phyloP scores from a whole-genome alignment of 768 basidiomycete genomes.

The Clathrus columnatus region DNA sequence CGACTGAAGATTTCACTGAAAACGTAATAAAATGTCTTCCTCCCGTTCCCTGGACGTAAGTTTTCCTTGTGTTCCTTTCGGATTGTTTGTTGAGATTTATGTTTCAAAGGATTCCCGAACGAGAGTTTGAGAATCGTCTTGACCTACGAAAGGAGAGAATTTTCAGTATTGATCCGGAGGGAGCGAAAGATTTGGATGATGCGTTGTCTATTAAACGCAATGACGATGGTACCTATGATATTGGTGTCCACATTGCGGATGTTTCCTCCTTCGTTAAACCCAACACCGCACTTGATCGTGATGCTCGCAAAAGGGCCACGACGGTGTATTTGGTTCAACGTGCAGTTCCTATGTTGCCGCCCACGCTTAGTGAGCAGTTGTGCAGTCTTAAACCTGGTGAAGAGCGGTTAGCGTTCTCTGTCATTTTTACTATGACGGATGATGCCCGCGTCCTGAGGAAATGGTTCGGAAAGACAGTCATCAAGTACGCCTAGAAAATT shows the following conservation, averaged over 20 bases:
- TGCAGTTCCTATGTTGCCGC: constrained; percentile 94
- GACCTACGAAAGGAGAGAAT: constrained; percentile 79
- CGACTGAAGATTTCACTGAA: constrained; percentile 93
- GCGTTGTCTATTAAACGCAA: constrained; percentile 83
- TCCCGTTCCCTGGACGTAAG: constrained; percentile 89
- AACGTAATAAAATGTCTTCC: constrained; percentile 93
- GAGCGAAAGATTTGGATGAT: constrained; percentile 91
- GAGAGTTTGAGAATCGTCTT: constrained; percentile 78
- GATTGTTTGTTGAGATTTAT: constrained; percentile 12
- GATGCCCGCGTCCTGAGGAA: constrained; percentile 79
- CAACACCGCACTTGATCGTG: constrained; percentile 94
- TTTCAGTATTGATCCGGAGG: constrained; percentile 89
- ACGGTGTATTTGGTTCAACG: constrained; percentile 96
- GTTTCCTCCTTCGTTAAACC: constrained; percentile 93
- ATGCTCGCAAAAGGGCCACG: constrained; percentile 94
- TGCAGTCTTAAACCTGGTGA: constrained; percentile 85
- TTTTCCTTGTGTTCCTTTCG: constrained; percentile 14
- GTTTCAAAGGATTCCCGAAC: constrained; percentile 65
- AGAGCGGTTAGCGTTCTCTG: constrained; percentile 88
- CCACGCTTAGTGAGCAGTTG: constrained; percentile 82
- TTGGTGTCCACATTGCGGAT: constrained; percentile 94
- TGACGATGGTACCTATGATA: constrained; percentile 86
- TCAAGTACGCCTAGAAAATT: constrained; percentile 49
- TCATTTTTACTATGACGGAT: constrained; percentile 74
- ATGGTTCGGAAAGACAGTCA: constrained; percentile 89